Evolutionary conservation across 1,284 basidiomycete genomes (phyloP).

Genomic region (Papiliotrema nemorosa): DNA sequence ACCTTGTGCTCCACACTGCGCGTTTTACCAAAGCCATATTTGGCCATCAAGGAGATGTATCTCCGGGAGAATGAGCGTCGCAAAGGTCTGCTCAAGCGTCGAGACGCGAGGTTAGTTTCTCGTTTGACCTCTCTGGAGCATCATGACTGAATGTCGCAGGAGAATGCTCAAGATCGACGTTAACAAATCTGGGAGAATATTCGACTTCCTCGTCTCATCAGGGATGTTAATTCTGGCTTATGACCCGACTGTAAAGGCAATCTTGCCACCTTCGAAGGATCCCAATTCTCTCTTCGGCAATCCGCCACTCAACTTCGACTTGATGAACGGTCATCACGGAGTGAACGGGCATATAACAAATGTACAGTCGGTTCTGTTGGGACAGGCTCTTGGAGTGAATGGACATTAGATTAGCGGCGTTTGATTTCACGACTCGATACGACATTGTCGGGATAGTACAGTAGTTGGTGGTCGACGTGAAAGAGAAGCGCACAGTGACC

Average conservation of each 20-base stretch:
- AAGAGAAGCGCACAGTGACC: too few species aligned
- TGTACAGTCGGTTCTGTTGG: background rate
- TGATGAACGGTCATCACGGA: background rate
- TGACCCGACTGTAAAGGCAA: conserved; percentile 26
- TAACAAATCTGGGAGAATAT: conserved; percentile 82
- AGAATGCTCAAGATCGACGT: conserved; percentile 85
- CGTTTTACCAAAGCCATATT: conserved; percentile 86
- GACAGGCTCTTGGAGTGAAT: background rate
- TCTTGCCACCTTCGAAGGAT: background rate
- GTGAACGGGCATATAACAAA: background rate
- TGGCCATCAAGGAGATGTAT: conserved; percentile 86
- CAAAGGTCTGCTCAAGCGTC: conserved; percentile 74
- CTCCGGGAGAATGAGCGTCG: conserved; percentile 87
- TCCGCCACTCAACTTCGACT: background rate
- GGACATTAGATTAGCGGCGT: background rate
- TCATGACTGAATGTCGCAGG: conserved; percentile 7
- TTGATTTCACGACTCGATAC: too few species aligned
- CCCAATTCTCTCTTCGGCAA: background rate
- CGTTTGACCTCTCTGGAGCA: background rate
- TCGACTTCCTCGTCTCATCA: conserved; percentile 67
- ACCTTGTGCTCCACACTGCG: conserved; percentile 80
- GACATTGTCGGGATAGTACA: too few species aligned
- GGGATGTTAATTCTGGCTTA: conserved; percentile 44
- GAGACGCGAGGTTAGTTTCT: conserved; percentile 65
- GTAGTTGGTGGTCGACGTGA: too few species aligned